Base-by-base conservation (phyloP, 2,329 filamentous ascomycete genomes). In the Parascedosporium putredinis region DNA sequence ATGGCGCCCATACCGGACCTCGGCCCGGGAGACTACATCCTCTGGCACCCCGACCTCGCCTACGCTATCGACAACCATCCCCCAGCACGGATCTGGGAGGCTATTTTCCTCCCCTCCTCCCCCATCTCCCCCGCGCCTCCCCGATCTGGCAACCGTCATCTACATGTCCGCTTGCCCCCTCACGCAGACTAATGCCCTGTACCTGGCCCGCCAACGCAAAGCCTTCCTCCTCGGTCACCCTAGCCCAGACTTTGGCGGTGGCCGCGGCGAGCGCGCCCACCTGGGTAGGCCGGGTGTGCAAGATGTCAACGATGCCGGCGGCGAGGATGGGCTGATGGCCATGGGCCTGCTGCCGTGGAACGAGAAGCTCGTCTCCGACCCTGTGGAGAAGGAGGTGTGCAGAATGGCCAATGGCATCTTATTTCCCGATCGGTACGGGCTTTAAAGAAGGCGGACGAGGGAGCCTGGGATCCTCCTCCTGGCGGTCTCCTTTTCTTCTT, bases 1-100 rank as follows among this genome's bases (percentile, higher is more conserved):
- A 87, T 91, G 79, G 75, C 88, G 0, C 76, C 83, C 50, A 70
- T 88, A 3, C 86, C 86, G 0, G 64, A 69, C n/a, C 81, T 90
- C 12, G 67, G 73, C 24, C 84, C 86, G 0, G 86, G 86, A 4
- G 86, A 90, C 63, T 90, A 83, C 58, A 74, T 79, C 53, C 63
- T 79, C 55, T 79, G 75, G 75, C 75, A 79, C 56, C 74, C 74
- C 20, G 75, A 79, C 55, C 68, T 77, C 53, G 71, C 75, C 6
- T 79, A 78, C 60, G 74, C 75, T 55, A 75, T 79, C 58, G 70
- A 69, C 51, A 38, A 38, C 43, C 40, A 31, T 10, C 29, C 42
- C 12, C 36, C 40, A n/a, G n/a, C n/a, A n/a, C n/a, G n/a, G n/a
- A n/a, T n/a, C n/a, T n/a, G n/a, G n/a, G n/a, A n/a, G n/a, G n/a